Base-by-base conservation (phyloP, 129 eudicot genomes). In the Smallanthus sonchifolius region DNA sequence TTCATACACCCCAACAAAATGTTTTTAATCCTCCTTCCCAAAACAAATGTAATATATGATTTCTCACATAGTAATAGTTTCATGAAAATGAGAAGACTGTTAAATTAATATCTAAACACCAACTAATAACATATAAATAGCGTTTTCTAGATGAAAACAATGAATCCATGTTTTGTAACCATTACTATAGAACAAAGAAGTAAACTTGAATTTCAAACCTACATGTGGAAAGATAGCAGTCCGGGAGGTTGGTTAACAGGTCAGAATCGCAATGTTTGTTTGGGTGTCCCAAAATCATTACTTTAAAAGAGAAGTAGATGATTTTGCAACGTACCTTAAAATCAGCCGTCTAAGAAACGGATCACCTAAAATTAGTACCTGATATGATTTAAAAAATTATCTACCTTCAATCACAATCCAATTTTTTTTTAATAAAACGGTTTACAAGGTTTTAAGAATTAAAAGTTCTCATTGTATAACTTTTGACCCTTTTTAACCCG, bases 301-400 rank as follows among this genome's bases (percentile, higher is more conserved):
- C 28, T 48, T 37, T 47, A 37, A 47, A 36, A 10, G 4, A 40
- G 11, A 73, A 24, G 30, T 43, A 32, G 45, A 55, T 17, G 49
- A 24, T 70, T 57, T 47, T 20, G 44, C 16, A 67, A 72, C 19
- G 68, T 88, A 94, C 97, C 99, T 85, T 52, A 91, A 76, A 74
- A 94, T 75, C 77, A 90, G 87, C 39, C 99, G 86, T 78, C 97
- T 85, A 57, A 94, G 85, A 79, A 94, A 90, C 7, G 96, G 99
- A 82, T 94, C 99, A 44, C 82, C 74, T 62, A 90, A 75, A 52
- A 83, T 82, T 77, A 24, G 30, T 24, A 1, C 7, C 14, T 7
- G 34, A 24, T 55, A 55, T 20, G 62, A 17, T 17, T 55, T 7
- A 2, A 17, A 24, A 20, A 20, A 20, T 55, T 49, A 20, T 20